Percentiles rank a stretch among this genome's conserved stretches.
phyloP scores from a whole-genome alignment of 1,284 basidiomycete species.

The Cryptococcus sp. region DNA sequence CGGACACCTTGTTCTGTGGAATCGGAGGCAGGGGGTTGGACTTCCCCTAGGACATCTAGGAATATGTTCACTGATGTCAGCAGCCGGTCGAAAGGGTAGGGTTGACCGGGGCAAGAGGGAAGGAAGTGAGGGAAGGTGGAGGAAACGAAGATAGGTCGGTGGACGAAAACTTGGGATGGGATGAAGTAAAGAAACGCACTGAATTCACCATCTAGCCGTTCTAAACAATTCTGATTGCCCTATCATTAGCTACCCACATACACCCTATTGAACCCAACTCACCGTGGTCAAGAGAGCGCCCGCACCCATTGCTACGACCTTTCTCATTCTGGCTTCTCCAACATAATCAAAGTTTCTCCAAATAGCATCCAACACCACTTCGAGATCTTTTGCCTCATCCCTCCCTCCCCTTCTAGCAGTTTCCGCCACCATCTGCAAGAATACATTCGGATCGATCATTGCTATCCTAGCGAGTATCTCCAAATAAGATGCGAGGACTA shows the following conservation, averaged over 20 bases:
- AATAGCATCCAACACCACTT: slow-evolving; percentile 45
- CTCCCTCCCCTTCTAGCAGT: slow-evolving; percentile 22
- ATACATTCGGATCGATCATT: slow-evolving; percentile 36
- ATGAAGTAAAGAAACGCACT: too few relatives aligned
- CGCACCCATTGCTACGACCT: slow-evolving; percentile 46
- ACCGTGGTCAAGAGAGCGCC: slow-evolving; percentile 42
- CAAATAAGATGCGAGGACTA: slow-evolving; percentile 42
- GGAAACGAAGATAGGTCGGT: too few relatives aligned
- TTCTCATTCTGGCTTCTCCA: slow-evolving; percentile 40
- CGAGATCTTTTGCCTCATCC: slow-evolving; percentile 34
- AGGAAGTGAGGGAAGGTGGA: too few relatives aligned
- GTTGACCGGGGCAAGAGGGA: too few relatives aligned
- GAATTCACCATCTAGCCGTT: slow-evolving; percentile 48
- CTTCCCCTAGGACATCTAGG: slow-evolving; percentile 82
- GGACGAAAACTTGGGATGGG: too few relatives aligned
- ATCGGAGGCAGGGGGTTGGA: slow-evolving; percentile 59
- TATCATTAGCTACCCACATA: slow-evolving; percentile 39
- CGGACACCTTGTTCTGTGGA: slow-evolving; percentile 16
- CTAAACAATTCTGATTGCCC: slow-evolving; percentile 76
- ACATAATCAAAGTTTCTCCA: slow-evolving; percentile 50
- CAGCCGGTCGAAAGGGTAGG: slow-evolving; percentile 2
- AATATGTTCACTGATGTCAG: slow-evolving; percentile 70
- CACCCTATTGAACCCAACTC: slow-evolving; percentile 6
- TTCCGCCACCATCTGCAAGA: slow-evolving; percentile 38
- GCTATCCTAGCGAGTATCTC: slow-evolving; percentile 40